These are phyloP conservation scores for Cladosporium sp. DNA, from an alignment of 2,329 filamentous ascomycete species.

Conservation along the genomic window DNA sequence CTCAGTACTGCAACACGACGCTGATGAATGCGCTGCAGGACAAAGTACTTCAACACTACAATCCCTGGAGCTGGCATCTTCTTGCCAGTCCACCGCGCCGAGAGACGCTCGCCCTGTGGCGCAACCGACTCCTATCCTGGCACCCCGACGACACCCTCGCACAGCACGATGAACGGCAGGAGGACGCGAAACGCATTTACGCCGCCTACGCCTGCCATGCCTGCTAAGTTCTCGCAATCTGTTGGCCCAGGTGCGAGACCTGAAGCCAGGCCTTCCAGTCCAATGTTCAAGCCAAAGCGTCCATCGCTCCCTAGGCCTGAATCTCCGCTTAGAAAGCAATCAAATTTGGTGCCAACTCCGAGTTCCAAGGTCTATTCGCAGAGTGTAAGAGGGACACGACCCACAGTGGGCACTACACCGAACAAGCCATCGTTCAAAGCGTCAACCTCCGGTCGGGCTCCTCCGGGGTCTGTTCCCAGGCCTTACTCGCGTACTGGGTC, in stretches of 20 bases:
- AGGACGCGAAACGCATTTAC: constrained; percentile 38
- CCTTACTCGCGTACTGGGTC: constrained; percentile 47
- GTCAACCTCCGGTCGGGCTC: constrained; percentile 52
- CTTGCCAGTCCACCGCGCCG: constrained; percentile 76
- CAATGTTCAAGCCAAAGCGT: constrained; percentile 65
- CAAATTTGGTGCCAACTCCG: constrained; percentile 52
- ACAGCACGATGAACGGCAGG: constrained; percentile 47
- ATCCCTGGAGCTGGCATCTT: constrained; percentile 86
- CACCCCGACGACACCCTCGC: constrained; percentile 65
- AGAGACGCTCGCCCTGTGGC: constrained; percentile 59
- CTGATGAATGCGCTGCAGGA: not conserved
- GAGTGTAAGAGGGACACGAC: constrained; percentile 44
- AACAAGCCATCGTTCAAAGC: constrained; percentile 26
- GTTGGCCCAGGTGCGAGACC: constrained; percentile 68
- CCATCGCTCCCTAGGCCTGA: constrained; percentile 83
- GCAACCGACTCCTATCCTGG: constrained; percentile 53
- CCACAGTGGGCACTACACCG: constrained; percentile 37
- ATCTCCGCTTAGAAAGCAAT: constrained; percentile 69
- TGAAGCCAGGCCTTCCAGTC: constrained; percentile 63
- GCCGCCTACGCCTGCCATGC: constrained; percentile 44
- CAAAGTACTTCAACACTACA: constrained; percentile 72
- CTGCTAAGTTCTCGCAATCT: constrained; percentile 83
- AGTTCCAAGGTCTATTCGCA: constrained; percentile 54
- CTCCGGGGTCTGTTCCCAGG: constrained; percentile 36
- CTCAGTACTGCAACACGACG: not conserved